Base-by-base conservation (phyloP, 1,139 yeast genomes). In the Pichia sp. region DNA sequence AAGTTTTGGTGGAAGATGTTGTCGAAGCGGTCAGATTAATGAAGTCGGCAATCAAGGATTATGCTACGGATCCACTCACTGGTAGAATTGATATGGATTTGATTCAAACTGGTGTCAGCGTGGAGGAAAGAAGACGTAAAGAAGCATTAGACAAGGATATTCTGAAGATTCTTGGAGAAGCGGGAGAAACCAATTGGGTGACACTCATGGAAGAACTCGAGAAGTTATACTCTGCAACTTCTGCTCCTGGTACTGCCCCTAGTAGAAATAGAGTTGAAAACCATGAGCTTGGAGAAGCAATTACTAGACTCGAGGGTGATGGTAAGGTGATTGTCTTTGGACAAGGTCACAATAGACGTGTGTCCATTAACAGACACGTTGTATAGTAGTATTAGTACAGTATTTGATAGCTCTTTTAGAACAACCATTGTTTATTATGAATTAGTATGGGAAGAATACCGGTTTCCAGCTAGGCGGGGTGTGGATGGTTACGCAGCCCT, bases 51-150 rank as follows among this genome's bases (percentile, higher is more conserved):
- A 85, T 91, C 47, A 91, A 91, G 60, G 97, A 91, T 48, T 93
- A 91, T 58, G 99, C 99, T 13, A 91, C 96, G 8, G 99, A 91
- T 62, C 98, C 97, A 22, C 69, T 82, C 29, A 88, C 98, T 0
- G 99, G 99, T 28, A 75, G 91, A 53, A 91, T 91, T 49, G 98
- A 93, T 57, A 87, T 91, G 96, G 96, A 87, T 58, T 69, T 93
- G 60, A 87, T 91, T 23, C 96, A 88, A 62, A 91, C 97, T 0
- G 98, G 98, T 40, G 87, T 93, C 26, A 85, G 96, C 0, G 72
- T 85, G 3, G 85, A 93, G 5, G 95, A 88, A 59, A 71, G 96
- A 56, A 74, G 80, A 51, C 59, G 80, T 53, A 82, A 77, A 49
- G 87, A 83, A 45, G 94, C 82, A 53, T 66, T 86, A 46, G 69